These are phyloP conservation scores for Cercospora zeina DNA, from an alignment of 2,329 filamentous ascomycete genomes.

Conservation along the genomic window DNA sequence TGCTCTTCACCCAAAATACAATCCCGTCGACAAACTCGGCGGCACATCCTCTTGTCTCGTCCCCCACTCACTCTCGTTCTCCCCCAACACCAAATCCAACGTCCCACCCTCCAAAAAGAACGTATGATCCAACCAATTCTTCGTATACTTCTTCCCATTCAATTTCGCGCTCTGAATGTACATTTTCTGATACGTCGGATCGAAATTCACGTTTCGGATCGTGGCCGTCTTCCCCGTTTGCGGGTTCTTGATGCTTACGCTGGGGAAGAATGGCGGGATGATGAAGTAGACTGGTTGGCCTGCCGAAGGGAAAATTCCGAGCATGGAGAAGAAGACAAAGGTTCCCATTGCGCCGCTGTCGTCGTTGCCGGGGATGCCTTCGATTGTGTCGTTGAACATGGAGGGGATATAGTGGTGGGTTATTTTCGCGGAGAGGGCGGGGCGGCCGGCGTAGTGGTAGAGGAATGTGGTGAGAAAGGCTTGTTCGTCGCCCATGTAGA, in stretches of 20 bases:
- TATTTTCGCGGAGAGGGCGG: constrained; percentile 61
- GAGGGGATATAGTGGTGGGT: constrained; percentile 60
- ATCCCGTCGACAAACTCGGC: constrained; percentile 45
- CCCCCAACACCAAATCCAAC: constrained; percentile 65
- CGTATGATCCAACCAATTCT: constrained; percentile 66
- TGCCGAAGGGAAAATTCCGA: constrained; percentile 67
- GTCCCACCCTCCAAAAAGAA: constrained; percentile 64
- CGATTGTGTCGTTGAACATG: constrained; percentile 58
- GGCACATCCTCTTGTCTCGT: constrained; percentile 50
- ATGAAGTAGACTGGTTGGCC: constrained; percentile 58
- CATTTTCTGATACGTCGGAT: constrained; percentile 44
- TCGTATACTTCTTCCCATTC: constrained; percentile 63
- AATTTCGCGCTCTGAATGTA: constrained; percentile 68
- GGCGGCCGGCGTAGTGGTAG: constrained; percentile 66
- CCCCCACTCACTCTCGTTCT: constrained; percentile 50
- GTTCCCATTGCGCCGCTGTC: constrained; percentile 73
- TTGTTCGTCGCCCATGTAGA: constrained; percentile 32
- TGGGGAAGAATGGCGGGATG: constrained; percentile 60
- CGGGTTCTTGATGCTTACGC: constrained; percentile 59
- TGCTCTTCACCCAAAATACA: constrained; percentile 22
- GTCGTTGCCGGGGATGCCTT: constrained; percentile 67
- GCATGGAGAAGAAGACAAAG: constrained; percentile 68
- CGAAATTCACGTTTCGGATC: constrained; percentile 50
- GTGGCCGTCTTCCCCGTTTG: constrained; percentile 55
- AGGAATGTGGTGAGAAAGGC: constrained; percentile 53